phyloP scores from a whole-genome alignment of 306 rosid species.

The Prunus fruticosa region DNA sequence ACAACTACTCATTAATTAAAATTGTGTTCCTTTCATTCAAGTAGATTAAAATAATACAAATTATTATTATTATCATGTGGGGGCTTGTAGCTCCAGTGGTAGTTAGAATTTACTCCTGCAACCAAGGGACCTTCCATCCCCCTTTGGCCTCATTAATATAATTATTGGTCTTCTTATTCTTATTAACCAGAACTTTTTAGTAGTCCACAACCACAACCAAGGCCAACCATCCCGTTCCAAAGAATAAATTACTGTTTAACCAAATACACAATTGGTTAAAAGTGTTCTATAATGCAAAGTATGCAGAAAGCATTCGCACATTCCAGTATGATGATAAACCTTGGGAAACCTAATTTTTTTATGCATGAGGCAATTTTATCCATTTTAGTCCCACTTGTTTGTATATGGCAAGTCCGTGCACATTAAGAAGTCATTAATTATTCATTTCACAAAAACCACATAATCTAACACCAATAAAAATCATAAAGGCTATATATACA shows the following conservation, averaged over 20 bases:
- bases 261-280: background rate
- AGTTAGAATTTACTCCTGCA: background rate
- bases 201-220: background rate
- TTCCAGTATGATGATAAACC: background rate
- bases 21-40: background rate
- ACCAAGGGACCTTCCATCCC: background rate
- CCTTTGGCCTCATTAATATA: background rate
- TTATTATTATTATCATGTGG: background rate
- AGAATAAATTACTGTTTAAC: background rate
- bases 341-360: background rate
- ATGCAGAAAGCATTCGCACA: background rate
- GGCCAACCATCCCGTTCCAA: background rate
- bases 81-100: background rate
- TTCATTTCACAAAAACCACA: background rate
- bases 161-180: background rate
- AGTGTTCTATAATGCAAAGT: background rate
- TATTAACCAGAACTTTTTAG: background rate
- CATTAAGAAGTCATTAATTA: background rate
- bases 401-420: background rate
- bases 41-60: background rate
- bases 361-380: background rate
- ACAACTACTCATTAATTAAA: background rate
- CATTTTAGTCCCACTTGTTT: background rate
- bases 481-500: background rate
- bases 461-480: background rate